Conservation (phyloP, 768 basidiomycete genomes). For the Mycena latifolia region DNA sequence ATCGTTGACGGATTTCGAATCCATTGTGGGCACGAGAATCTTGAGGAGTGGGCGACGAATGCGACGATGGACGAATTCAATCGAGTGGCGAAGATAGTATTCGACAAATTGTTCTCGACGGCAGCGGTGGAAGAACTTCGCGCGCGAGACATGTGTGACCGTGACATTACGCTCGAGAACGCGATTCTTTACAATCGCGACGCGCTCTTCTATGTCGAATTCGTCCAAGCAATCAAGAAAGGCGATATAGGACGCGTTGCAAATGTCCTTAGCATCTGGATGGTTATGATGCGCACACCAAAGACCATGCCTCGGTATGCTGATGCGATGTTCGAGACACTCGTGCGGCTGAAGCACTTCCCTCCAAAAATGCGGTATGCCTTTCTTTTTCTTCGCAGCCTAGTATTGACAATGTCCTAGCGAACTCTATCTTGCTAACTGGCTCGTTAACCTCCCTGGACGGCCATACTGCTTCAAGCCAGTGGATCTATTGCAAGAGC, state of each 20-base stretch:
- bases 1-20: conserved; percentile 31
- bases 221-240: conserved; percentile 36
- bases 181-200: not conserved
- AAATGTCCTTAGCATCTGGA: conserved; percentile 25
- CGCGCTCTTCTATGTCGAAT: not conserved
- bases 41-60: conserved; percentile 25
- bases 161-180: not conserved
- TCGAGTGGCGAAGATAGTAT: conserved; percentile 14
- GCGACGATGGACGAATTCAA: conserved; percentile 26
- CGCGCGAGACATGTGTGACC: not conserved
- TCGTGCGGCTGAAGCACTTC: conserved; percentile 16
- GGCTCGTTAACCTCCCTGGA: conserved; percentile 12
- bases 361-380: conserved; percentile 7
- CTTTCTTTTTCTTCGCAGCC: no score
- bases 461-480: conserved; percentile 26
- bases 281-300: conserved; percentile 32
- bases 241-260: conserved; percentile 39
- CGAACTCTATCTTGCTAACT: conserved; percentile 7
- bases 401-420: not conserved
- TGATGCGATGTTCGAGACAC: conserved; percentile 29
- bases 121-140: conserved; percentile 1
- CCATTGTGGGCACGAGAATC: conserved; percentile 16
- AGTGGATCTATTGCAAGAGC: conserved; percentile 23
- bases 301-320: conserved; percentile 38
- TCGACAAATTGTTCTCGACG: conserved; percentile 29